Evolutionary conservation across 129 eudicot species (phyloP), one percentile per base, ranked within the genome.

Genomic region (Flaveria ramosissima): DNA sequence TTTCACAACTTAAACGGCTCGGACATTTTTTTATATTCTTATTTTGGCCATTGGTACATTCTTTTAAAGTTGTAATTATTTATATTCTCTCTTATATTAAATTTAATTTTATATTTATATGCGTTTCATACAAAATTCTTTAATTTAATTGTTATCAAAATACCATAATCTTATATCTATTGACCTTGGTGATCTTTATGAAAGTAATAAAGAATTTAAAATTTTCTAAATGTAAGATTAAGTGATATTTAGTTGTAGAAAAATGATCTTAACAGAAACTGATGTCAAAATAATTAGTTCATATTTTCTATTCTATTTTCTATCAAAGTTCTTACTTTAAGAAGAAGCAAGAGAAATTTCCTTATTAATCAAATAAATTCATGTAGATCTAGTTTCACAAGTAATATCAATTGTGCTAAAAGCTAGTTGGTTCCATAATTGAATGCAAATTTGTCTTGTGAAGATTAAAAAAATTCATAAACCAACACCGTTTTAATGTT

Each of bases 1-100:
- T 60, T 60, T 60, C 66, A 60, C 17, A 24, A 60, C 66, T 60
- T 60, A 60, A 60, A 24, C 41, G 66, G 66, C 66, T 60, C 39
- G 41, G 24, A 60, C 39, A 60, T 24, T 23, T 60, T 60, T 11
- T 60, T 3, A 51, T 60, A 60, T 60, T 60, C 66, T 60, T 60
- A 60, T 24, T 60, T 60, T 60, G 66, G 66, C 66, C 66, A 23
- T 60, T 59, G 3, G 23, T 59, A 10, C 17, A 59, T 56, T 56
- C 62, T 56, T 56, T 56, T 56, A 56, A 56, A 57, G 23, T 27
- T 57, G 64, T 57, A 57, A 21, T 57, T 57, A 10, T 23, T 57
- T 57, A 20, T 21, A 57, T 9, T 57, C 21, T 57, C 64, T 57
- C 64, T 9, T 57, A 21, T 12, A 10, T 57, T 20, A 21, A 27